Conservation (phyloP, 2,329 filamentous ascomycete genomes). For the Sphaerulina vaccinii region DNA sequence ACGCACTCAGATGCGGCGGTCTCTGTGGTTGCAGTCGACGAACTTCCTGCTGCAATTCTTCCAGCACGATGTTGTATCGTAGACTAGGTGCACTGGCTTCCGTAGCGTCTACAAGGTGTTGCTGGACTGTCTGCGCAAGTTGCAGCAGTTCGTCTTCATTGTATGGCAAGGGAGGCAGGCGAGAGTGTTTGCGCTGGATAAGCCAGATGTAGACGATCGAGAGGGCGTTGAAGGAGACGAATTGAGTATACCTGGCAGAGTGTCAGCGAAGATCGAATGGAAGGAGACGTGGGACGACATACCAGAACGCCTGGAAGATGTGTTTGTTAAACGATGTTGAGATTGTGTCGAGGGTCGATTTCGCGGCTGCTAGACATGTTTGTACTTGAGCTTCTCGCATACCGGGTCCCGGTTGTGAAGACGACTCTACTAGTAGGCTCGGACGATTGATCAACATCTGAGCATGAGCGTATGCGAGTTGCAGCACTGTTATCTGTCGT, state of each 20-base stretch:
- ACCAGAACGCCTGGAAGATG: slow-evolving; percentile 53
- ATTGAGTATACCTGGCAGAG: slow-evolving; percentile 15
- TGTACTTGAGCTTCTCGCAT: slow-evolving; percentile 41
- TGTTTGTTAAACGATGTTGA: slow-evolving; percentile 35
- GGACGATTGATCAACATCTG: slow-evolving; percentile 57
- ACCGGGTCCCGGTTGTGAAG: slow-evolving; percentile 4
- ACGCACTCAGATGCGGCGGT: slow-evolving; percentile 11
- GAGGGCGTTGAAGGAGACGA: slow-evolving; percentile 41
- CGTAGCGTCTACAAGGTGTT: slow-evolving; percentile 44
- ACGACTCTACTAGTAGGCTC: slow-evolving; percentile 47
- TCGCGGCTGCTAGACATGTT: slow-evolving; percentile 51
- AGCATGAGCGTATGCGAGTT: slow-evolving; percentile 56
- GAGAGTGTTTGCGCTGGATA: slow-evolving; percentile 44
- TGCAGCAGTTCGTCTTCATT: slow-evolving; percentile 39
- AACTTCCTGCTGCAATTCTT: slow-evolving; percentile 50
- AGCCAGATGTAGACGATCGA: slow-evolving; percentile 56
- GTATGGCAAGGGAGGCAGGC: slow-evolving; percentile 18
- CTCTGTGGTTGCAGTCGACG: slow-evolving; percentile 20
- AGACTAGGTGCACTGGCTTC: slow-evolving; percentile 46
- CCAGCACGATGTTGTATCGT: slow-evolving; percentile 54
- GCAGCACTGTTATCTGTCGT: slow-evolving; percentile 55
- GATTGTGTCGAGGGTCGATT: slow-evolving; percentile 47
- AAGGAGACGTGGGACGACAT: too few relatives aligned
- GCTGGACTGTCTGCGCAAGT: slow-evolving; percentile 50
- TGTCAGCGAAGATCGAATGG: too few relatives aligned